Percentiles rank a stretch among this genome's conserved stretches.
phyloP scores from a whole-genome alignment of 352 stramenopile genomes.

The Thalassiosira hispida region DNA sequence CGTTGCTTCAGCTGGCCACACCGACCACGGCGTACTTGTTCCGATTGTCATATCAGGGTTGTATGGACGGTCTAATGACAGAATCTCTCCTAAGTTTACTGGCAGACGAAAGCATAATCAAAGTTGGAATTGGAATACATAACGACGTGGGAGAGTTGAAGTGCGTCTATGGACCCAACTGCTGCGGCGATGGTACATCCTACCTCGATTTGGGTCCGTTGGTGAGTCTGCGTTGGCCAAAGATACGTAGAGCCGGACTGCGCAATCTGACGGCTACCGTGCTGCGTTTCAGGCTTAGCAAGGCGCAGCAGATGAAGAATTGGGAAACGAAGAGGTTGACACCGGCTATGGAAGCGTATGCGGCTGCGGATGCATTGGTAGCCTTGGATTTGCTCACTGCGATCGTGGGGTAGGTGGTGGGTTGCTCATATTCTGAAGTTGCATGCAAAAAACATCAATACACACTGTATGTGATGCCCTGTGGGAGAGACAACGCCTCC shows the following conservation, averaged over 20 bases:
- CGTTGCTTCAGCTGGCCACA: conserved; percentile 25
- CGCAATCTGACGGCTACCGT: conserved; percentile 27
- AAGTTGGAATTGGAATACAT: conserved; percentile 25
- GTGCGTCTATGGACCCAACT: not conserved
- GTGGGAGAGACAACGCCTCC: too few species aligned
- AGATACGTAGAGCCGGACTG: conserved; percentile 5
- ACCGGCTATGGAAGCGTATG: conserved; percentile 16
- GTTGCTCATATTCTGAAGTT: not conserved
- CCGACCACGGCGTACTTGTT: conserved; percentile 26
- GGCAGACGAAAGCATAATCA: conserved; percentile 21
- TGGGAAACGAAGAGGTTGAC: conserved; percentile 22
- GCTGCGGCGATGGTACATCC: conserved; percentile 13
- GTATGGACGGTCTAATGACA: not conserved
- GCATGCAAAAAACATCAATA: too few species aligned
- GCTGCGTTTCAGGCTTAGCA: conserved; percentile 15
- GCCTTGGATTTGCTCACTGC: conserved; percentile 29
- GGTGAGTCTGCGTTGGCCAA: conserved; percentile 12
- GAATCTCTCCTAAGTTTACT: conserved; percentile 11
- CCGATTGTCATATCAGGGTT: conserved; percentile 14
- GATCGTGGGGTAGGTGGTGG: conserved; percentile 2
- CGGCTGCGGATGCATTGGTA: conserved; percentile 18
- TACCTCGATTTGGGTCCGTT: conserved; percentile 15
- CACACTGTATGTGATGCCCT: not conserved
- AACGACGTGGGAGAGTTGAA: conserved; percentile 21
- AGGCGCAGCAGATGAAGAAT: conserved; percentile 39